Base-by-base conservation (phyloP, 164 flowering plant species). In the Cinnamomum micranthum region DNA sequence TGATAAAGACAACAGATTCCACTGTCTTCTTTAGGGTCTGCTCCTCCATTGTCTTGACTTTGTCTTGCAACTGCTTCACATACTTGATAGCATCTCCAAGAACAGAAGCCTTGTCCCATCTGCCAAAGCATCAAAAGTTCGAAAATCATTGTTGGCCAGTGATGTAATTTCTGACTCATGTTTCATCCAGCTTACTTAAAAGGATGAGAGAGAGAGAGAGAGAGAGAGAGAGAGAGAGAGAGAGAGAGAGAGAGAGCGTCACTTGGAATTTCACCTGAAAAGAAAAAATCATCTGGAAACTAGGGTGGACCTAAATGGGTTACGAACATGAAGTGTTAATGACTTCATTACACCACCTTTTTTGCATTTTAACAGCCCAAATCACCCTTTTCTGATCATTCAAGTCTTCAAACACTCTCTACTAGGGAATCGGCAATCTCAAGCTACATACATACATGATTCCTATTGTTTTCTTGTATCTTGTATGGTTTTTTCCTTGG, bases 61-160 rank as follows among this genome's bases (percentile, higher is more conserved):
- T 78, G 69, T 95, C 97, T 75, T 95, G 95, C 27, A 95, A 87
- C 51, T 89, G 91, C 73, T 93, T 93, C 87, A 95, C 31, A 84
- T 93, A 87, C 85, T 88, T 91, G 59, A 93, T 88, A 12, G 97
- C 91, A 79, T 91, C 97, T 47, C 88, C 91, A 69, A 95, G 92
- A 79, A 95, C 92, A 22, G 99, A 88, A 79, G 96, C 97, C 80
- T 93, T 95, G 86, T 93, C 98, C n/a, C 92, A 87, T 88, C 99
- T 94, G 82, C 70, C 19, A 33, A 68, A 33, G 20, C n/a, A 20
- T 13, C 28, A 73, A 73, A 35, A 69, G 24, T n/a, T 65, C 24
- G 2, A 10, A 19, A 24, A 13, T 65, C 23, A 65, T 65, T 24
- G 28, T 41, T 6, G 11, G 47, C 47, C 47, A 41, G 47, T 7